These are phyloP conservation scores for Tulasnella sp. DNA, from an alignment of 768 basidiomycete genomes.

Conservation along the genomic window DNA sequence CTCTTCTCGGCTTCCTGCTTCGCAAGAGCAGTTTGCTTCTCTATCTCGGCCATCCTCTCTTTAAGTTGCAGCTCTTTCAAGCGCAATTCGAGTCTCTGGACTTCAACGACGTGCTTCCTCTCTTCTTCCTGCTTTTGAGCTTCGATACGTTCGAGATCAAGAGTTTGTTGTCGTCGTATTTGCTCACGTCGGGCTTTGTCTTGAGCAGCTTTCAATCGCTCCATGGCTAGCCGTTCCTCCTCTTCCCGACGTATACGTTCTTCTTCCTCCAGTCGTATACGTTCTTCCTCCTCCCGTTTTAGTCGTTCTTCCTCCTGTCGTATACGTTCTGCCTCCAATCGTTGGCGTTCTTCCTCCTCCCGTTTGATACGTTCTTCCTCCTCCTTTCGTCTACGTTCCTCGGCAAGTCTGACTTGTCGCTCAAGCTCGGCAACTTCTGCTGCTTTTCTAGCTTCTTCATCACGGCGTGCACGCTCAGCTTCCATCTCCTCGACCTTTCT, in stretches of 20 bases:
- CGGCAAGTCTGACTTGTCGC: constrained; percentile 3
- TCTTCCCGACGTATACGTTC: background rate
- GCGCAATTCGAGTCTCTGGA: background rate
- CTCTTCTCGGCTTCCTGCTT: too few species aligned
- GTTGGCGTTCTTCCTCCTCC: background rate
- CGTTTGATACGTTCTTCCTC: too few species aligned
- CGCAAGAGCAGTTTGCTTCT: constrained; percentile 6
- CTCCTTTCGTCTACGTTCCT: constrained; percentile 1
- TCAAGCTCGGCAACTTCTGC: background rate
- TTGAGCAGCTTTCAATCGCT: background rate
- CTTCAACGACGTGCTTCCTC: background rate
- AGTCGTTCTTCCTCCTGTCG: constrained; percentile 7
- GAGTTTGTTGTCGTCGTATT: too few species aligned
- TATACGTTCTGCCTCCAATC: background rate
- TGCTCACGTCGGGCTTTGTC: background rate
- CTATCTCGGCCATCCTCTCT: constrained; percentile 1
- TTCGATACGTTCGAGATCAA: too few species aligned
- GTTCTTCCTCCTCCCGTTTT: constrained; percentile 8
- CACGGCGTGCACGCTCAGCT: background rate
- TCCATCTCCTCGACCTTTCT: constrained; percentile 5
- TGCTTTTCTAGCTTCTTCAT: background rate
- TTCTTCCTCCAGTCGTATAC: background rate
- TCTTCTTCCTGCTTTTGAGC: constrained; percentile 5
- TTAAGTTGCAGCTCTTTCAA: constrained; percentile 9
- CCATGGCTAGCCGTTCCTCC: background rate